Evolutionary conservation across 2,329 filamentous ascomycete genomes (phyloP).

Genomic region (Colletotrichum falcatum): DNA sequence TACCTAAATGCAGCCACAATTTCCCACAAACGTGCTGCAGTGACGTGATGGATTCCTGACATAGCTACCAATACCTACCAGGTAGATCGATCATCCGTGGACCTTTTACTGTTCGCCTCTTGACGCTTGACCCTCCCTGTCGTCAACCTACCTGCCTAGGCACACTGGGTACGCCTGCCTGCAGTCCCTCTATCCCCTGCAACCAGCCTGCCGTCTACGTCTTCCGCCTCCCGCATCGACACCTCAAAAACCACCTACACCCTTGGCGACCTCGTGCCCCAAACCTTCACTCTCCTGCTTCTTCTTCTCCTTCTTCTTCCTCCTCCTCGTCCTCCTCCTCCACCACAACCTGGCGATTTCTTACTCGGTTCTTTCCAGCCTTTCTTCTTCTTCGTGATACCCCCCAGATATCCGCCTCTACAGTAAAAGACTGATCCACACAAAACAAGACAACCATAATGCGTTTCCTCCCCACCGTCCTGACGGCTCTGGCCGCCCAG

Average conservation of each 20-base stretch:
- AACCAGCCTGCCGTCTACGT: slow-evolving; percentile 5
- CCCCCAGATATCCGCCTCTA: slow-evolving; percentile 38
- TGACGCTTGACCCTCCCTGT: slow-evolving; percentile 32
- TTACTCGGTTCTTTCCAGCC: slow-evolving; percentile 42
- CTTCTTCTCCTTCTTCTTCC: no score
- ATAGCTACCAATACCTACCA: no score
- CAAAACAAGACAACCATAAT: slow-evolving; percentile 69
- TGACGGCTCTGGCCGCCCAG: slow-evolving; percentile 79
- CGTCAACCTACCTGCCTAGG: slow-evolving; percentile 27
- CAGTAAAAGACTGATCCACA: slow-evolving; percentile 32
- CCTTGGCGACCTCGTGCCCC: slow-evolving; percentile 27
- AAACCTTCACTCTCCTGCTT: slow-evolving; percentile 16
- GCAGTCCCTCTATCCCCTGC: background rate
- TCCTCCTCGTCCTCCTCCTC: slow-evolving; percentile 21
- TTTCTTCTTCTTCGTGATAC: slow-evolving; percentile 22
- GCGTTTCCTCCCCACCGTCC: slow-evolving; percentile 79
- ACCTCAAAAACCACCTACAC: slow-evolving; percentile 40
- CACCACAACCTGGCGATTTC: slow-evolving; percentile 31
- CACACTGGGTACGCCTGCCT: no score
- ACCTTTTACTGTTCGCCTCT: slow-evolving; percentile 8
- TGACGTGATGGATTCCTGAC: slow-evolving; percentile 44
- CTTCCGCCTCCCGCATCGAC: slow-evolving; percentile 30
- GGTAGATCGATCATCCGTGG: slow-evolving; percentile 26
- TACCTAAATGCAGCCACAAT: slow-evolving; percentile 39
- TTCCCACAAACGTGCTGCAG: slow-evolving; percentile 34